Base-by-base conservation (phyloP, 1,139 yeast genomes). In the Kodamaea derodonti region DNA sequence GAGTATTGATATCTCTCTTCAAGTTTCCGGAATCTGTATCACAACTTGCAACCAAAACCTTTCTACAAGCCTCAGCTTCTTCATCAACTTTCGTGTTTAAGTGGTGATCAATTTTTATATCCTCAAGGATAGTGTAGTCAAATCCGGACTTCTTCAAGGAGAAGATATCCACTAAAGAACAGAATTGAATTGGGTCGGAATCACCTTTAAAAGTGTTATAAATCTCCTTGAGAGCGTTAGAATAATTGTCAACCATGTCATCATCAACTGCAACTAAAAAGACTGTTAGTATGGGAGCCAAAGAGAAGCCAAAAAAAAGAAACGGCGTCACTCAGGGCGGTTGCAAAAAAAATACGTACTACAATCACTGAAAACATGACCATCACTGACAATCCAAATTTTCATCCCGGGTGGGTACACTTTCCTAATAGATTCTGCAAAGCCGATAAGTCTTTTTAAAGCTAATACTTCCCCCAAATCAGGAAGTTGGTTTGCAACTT, bases 361-460 rank as follows among this genome's bases (percentile, higher is more conserved):
- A 54, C 83, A 78, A 52, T 78, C 84, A 41, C 80, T 73, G 54
- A 78, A 78, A 9, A 78, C 84, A 49, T 78, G 84, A 0, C 84
- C 83, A 46, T 78, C 84, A 50, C 80, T 72, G 17, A 78, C 80
- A 49, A 78, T 75, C 67, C 71, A 72, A 29, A 76, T 52, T 34
- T 69, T 64, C 50, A 76, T 57, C 1, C 83, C 83, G 0, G 82
- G 81, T 1, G 72, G 63, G 52, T 78, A 77, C 23, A 76, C 45
- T 15, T 52, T 42, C 34, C 58, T 49, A 4, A 75, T 68, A 2
- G 41, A 38, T 25, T 39, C 40, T 3, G 66, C 56, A 48, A 66
- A 67, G 2, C 48, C 40, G 30, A 65, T 57, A 30, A 67, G 49
- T 25, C 60, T 51, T n/a, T 35, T 38, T 28, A 67, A 43, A 1